A percentile compares a stretch with the other conserved stretches of the same genome.
These are phyloP conservation scores for Oryza glumipatula DNA, from an alignment of 176 grass and related monocot species.

Conservation along the genomic window DNA sequence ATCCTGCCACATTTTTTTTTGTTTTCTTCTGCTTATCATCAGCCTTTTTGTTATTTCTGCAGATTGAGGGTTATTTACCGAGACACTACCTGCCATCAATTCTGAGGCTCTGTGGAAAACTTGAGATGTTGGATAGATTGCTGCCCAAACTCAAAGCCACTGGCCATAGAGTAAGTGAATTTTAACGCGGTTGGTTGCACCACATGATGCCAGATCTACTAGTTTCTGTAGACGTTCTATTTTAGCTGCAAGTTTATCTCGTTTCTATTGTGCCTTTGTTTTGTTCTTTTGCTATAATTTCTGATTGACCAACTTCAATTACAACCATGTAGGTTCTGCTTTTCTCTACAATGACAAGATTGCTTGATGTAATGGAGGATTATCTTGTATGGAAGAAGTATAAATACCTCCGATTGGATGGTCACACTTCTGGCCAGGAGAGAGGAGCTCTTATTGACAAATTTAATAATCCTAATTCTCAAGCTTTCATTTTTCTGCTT, in stretches of 20 bases:
- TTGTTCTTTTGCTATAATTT: slow-evolving; percentile 26
- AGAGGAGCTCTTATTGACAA: slow-evolving; percentile 93
- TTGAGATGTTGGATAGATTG: slow-evolving; percentile 96
- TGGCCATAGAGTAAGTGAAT: slow-evolving; percentile 78
- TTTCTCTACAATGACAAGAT: slow-evolving; percentile 99
- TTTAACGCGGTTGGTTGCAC: slow-evolving; percentile 13
- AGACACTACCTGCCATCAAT: slow-evolving; percentile 88
- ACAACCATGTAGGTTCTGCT: slow-evolving; percentile 76
- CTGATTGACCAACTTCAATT: slow-evolving; percentile 3
- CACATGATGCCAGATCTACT: not conserved
- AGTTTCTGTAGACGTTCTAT: not conserved
- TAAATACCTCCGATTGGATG: slow-evolving; percentile 96
- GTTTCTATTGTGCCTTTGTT: not conserved
- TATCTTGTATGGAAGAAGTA: slow-evolving; percentile 90
- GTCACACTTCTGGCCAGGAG: slow-evolving; percentile 90
- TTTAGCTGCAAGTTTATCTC: slow-evolving; percentile 20
- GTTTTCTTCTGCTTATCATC: slow-evolving; percentile 14
- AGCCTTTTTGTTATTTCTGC: slow-evolving; percentile 46
- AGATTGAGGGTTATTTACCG: slow-evolving; percentile 90
- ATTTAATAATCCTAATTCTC: slow-evolving; percentile 85
- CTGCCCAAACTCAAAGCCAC: slow-evolving; percentile 96
- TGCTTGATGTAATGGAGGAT: slow-evolving; percentile 99
- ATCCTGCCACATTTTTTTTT: slow-evolving; percentile 26
- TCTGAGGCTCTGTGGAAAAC: slow-evolving; percentile 95
- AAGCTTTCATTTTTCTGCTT: slow-evolving; percentile 93